Base-by-base conservation (phyloP, 371 early-diverging fungal genomes). In the Parasitella parasitica region DNA sequence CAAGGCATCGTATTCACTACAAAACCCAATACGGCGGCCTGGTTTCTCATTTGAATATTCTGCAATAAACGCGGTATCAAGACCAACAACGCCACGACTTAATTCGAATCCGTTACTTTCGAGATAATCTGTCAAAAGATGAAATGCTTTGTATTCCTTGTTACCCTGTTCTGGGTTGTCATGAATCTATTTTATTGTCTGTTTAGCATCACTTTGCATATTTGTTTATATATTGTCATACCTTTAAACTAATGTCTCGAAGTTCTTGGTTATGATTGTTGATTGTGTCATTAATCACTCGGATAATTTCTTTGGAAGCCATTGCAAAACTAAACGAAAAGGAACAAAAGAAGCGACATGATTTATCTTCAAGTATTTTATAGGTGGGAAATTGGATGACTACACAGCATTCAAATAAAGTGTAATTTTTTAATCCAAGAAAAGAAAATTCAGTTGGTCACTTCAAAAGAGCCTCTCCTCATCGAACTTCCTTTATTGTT, bases 1-100 rank as follows among this genome's bases (percentile, higher is more conserved):
- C 15, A 90, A 63, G 3, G 89, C 88, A 62, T 90, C 89, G 56
- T 86, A 87, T 71, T 89, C 88, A 37, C 83, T 77, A 50, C 83
- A 85, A 53, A 86, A 86, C 22, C 77, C 88, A 54, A 80, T 69
- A 24, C 73, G 51, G 38, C 77, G 73, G 3, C 80, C 84, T 39
- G 54, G 16, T 3, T 54, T 35, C 12, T 77, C 80, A 35, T 78
- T 77, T 8, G 71, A 63, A 41, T 73, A 86, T 30, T 85, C 84
- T 27, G 89, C 87, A 4, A 84, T 69, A 62, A 90, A 90, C 0
- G 87, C 84, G 0, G 90, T 90, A 27, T 80, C 73, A 30, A 90
- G 72, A 3, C 76, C 83, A 56, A 74, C 85, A 3, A 79, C 86
- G 1, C 73, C 68, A 13, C 77, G 79, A 20, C 77, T 78, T 8